Evolutionary conservation across 2,329 filamentous ascomycete species (phyloP).

Genomic region (Cryphonectria japonica): DNA sequence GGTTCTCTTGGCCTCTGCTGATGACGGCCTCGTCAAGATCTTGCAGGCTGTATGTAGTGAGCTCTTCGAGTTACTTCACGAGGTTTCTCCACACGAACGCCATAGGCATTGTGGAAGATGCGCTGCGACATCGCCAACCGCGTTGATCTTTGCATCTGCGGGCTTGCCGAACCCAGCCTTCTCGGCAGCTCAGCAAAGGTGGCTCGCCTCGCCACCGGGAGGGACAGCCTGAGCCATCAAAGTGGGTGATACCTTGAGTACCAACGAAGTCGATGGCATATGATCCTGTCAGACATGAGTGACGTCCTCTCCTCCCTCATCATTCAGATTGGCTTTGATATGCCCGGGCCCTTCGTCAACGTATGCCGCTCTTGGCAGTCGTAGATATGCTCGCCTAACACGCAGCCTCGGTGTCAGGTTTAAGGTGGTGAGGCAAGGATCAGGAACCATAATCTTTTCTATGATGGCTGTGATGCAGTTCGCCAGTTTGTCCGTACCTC

Average conservation of each 20-base stretch:
- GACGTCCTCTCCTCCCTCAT: neutral
- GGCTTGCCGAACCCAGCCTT: conserved; percentile 16
- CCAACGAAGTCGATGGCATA: conserved; percentile 6
- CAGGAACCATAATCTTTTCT: too few species aligned
- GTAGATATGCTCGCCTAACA: too few species aligned
- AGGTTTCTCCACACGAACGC: conserved; percentile 3
- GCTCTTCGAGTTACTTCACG: conserved; percentile 28
- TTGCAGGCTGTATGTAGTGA: conserved; percentile 26
- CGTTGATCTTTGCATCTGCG: conserved; percentile 14
- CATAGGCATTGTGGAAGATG: conserved; percentile 14
- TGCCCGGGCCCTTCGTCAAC: conserved; percentile 17
- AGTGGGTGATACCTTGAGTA: conserved; percentile 19
- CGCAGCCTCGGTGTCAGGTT: too few species aligned
- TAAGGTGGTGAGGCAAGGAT: too few species aligned
- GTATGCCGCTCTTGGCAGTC: conserved; percentile 13
- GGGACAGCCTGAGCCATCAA: conserved; percentile 8
- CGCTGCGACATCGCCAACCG: conserved; percentile 17
- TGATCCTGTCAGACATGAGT: neutral
- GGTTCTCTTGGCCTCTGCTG: neutral
- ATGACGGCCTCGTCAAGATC: conserved; percentile 17
- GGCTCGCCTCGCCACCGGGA: conserved; percentile 6
- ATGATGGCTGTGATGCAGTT: too few species aligned
- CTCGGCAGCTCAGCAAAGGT: conserved; percentile 16
- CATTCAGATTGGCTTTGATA: neutral
- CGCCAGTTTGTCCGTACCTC: neutral